phyloP scores from a whole-genome alignment of 192 early-diverging fungal genomes.

The Tieghemiomyces parasiticus region DNA sequence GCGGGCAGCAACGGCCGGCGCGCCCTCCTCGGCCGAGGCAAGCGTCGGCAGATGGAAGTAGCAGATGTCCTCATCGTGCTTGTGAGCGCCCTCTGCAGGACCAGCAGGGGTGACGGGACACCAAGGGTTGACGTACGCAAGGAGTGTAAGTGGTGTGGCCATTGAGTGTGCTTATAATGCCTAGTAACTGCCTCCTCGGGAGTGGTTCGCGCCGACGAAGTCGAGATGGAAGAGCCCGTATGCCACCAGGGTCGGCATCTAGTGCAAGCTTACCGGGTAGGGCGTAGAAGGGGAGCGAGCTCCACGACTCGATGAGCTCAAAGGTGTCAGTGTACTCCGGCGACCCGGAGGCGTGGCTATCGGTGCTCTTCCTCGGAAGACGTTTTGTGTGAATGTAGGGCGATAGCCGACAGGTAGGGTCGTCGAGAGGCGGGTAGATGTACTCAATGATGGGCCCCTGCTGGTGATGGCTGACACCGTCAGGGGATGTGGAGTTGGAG shows the following conservation, averaged over 20 bases:
- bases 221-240: not conserved
- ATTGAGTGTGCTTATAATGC: not conserved
- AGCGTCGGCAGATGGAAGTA: slow-evolving; percentile 8
- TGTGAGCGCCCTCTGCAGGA: slow-evolving; percentile 9
- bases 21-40: not conserved
- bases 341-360: not conserved
- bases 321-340: not conserved
- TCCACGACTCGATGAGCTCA: slow-evolving; percentile 2
- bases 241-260: not conserved
- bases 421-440: slow-evolving; percentile 8
- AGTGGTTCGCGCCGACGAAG: not conserved
- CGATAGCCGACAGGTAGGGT: not conserved
- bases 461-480: slow-evolving; percentile 5
- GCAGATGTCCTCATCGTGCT: slow-evolving; percentile 4
- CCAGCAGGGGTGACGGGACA: not conserved
- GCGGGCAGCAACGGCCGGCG: not conserved
- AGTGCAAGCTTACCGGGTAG: slow-evolving; percentile 1
- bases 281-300: slow-evolving; percentile 8
- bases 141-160: not conserved
- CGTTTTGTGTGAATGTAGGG: not conserved
- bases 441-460: slow-evolving; percentile 9
- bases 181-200: not conserved
- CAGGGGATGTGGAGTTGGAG: too few species aligned
- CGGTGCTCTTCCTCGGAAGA: not conserved
- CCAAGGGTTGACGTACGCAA: not conserved